Base-by-base conservation (phyloP, 352 stramenopile species). In the Globisporangium perplexum region DNA sequence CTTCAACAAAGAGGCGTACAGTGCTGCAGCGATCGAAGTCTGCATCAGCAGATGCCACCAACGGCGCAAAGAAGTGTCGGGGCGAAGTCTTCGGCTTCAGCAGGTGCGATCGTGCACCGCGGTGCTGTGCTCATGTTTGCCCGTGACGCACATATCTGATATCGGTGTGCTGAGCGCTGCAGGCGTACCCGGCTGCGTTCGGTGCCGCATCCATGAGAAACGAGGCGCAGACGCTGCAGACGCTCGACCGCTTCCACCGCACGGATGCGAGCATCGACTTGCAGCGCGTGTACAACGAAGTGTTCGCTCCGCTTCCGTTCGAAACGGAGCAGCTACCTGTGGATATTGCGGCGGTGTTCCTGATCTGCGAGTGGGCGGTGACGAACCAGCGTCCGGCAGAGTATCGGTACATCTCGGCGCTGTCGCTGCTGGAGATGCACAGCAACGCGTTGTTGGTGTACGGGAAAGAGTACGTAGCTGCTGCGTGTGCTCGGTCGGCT, bases 291-390 rank as follows among this genome's bases (percentile, higher is more conserved):
- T 93, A 90, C 57, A 72, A 72, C 52, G 77, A 93, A 52, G 62
- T 93, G 14, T 90, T 93, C 46, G 65, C 68, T 12, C 73, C 82
- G 20, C 49, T 86, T 8, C 63, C 68, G 22, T 55, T 59, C 23
- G 58, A 75, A 11, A 65, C 49, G 30, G 50, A 44, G 10, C 72
- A 85, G 20, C 54, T 90, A 1, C 79, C 77, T n/a, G 69, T 93
- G 7, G 83, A 95, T 53, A 62, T 86, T 15, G 66, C 81, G 26
- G 76, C 72, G 10, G 53, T 95, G 38, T 83, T 90, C 39, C 62
- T 91, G 7, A 68, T 95, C 2, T 93, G 82, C 30, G 84, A 95
- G 47, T 95, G 84, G 84, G 78, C 82, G 17, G 77, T 95, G 22
- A 90, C 82, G 18, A 85, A 73, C 33, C 82, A 95, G 44, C 74